Base-by-base conservation (phyloP, 2,329 filamentous ascomycete species). In the Plectosphaerella sp. region DNA sequence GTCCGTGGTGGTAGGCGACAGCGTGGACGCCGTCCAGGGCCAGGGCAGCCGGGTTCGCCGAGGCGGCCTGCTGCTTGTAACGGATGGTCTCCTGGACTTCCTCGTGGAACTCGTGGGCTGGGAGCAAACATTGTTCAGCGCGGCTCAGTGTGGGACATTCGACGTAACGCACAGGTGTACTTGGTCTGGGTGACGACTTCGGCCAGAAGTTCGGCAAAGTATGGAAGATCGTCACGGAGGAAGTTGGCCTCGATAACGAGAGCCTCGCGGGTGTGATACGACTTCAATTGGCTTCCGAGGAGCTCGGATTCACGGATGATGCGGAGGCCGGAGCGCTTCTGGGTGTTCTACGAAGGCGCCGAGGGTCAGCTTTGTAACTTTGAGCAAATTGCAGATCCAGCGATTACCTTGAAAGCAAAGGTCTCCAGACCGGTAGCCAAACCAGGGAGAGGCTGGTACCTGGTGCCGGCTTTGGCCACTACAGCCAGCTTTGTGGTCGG, bases 241-340 rank as follows among this genome's bases (percentile, higher is more conserved):
- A 99, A 99, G 78, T 88, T 96, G 70, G 94, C 90, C 73, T 93
- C 87, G 66, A 99, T 77, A 55, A 99, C 85, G 58, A 99, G 77
- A 68, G 91, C 91, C 80, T 99, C 94, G 68, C 93, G 88, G 64
- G 91, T 92, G 77, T 97, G 91, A 73, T 89, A 90, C 60, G 93
- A 80, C 63, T 78, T 82, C 76, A 97, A 85, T 83, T 93, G 86
- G 65, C 91, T 91, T 69, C 95, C 94, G 59, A 99, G 85, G 57
- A 99, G 87, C 77, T 99, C 94, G 65, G 90, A 84, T 78, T 99
- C 94, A 78, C 94, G 89, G 68, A 87, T 88, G 72, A 99, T 96
- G 70, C 92, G 89, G 66, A 99, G 79, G 54, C 90, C 90, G 61
- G 92, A 94, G 72, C 94, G 87, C 75, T 88, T 88, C 62, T 86